Base-by-base conservation (phyloP, 2,329 filamentous ascomycete genomes). In the Phialophora expanda region DNA sequence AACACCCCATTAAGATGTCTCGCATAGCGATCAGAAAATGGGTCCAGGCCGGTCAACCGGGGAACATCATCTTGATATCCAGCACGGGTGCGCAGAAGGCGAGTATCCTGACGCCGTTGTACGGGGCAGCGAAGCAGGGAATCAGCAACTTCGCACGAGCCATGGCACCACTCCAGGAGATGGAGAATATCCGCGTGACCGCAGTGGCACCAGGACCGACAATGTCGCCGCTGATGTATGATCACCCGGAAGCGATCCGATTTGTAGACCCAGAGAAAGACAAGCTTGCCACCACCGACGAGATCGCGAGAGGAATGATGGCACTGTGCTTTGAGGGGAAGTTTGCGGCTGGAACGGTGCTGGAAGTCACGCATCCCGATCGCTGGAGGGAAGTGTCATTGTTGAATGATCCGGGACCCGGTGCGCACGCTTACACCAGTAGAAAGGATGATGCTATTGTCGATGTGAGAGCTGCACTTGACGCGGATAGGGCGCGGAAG, bases 111-210 rank as follows among this genome's bases (percentile, higher is more conserved):
- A 75, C 76, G 0, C 81, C 82, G 0, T 75, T 84, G 44, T 84
- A 84, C 66, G 76, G 75, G 14, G 81, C 82, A 8, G 79, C 79
- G 1, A 84, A 84, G 64, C 80, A 83, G 63, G 82, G 76, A 5
- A 77, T 84, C 66, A 80, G 72, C 55, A 81, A 81, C 11, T 76
- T 84, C 44, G 66, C 87, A 4, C 81, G 85, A 61, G 80, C 78
- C 2, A 74, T 88, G 14, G 81, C 76, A 0, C 74, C 77, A 0
- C 78, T 87, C 4, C 84, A 86, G 20, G 38, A 60, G 7, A 72
- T 71, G 1, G 70, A 83, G 26, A 83, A 82, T 0, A 85, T 88
- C 61, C 76, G 85, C 0, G 85, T 88, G 12, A 87, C 85, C 22
- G 85, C 82, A 3, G 85, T 88, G 1, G 86, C 85, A 6, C 86